Percentiles rank a stretch among this genome's conserved stretches.
Conservation (phyloP, 441 rosid species). For the Erodium moschatum region DNA sequence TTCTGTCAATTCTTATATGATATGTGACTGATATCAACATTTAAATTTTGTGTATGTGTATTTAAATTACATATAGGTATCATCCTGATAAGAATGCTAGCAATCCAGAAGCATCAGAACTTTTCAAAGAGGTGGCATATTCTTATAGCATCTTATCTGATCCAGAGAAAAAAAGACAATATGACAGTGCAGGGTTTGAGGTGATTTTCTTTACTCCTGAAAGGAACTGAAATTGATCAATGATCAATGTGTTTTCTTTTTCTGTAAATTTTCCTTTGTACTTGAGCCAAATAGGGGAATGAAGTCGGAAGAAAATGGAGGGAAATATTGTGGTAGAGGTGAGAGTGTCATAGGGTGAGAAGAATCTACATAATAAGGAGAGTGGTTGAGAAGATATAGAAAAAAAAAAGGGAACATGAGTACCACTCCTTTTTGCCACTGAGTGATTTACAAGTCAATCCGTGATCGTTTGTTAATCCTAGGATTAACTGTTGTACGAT, state of each 20-base stretch:
- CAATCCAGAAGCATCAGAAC: constrained; percentile 93
- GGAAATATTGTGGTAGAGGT: neutral
- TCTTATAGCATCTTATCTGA: constrained; percentile 92
- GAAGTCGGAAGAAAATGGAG: neutral
- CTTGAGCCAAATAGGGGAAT: neutral
- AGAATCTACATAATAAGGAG: neutral
- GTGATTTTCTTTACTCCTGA: constrained; percentile 26
- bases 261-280: neutral
- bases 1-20: neutral
- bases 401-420: neutral
- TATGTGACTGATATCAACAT: neutral
- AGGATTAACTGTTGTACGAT: neutral
- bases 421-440: neutral
- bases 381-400: neutral
- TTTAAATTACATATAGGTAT: constrained; percentile 40
- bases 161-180: constrained; percentile 94
- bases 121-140: constrained; percentile 90
- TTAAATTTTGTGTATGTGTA: neutral
- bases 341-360: neutral
- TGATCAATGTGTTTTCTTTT: neutral
- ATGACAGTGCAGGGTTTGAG: constrained; percentile 91
- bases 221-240: neutral
- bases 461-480: neutral
- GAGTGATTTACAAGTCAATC: neutral
- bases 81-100: constrained; percentile 92